Evolutionary conservation across 1,284 basidiomycete genomes (phyloP).

Genomic region (Phellopilus nigrolimitatus): DNA sequence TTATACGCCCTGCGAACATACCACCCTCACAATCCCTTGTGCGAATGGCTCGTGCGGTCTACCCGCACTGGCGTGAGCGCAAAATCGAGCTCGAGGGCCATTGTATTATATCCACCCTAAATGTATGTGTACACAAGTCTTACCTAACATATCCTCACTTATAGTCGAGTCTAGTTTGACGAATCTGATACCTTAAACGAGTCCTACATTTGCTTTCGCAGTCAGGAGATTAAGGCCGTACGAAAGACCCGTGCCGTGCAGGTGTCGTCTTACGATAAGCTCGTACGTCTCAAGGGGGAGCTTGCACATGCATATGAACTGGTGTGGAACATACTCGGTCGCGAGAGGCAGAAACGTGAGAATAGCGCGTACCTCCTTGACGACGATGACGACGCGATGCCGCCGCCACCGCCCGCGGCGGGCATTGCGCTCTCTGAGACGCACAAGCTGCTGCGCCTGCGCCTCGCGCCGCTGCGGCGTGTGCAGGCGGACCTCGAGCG

Average conservation of each 20-base stretch:
- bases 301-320: slow-evolving; percentile 71
- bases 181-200: slow-evolving; percentile 89
- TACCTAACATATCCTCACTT: slow-evolving; percentile 9
- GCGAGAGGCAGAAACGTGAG: slow-evolving; percentile 76
- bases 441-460: no score
- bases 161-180: slow-evolving; percentile 56
- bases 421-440: no score
- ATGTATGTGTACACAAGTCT: slow-evolving; percentile 24
- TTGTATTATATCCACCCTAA: slow-evolving; percentile 39
- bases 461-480: no score
- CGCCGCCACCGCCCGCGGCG: no score
- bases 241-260: slow-evolving; percentile 94
- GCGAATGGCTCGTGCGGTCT: slow-evolving; percentile 64
- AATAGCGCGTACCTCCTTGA: no score
- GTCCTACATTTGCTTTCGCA: slow-evolving; percentile 97
- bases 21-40: slow-evolving; percentile 52
- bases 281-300: slow-evolving; percentile 77
- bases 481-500: no score
- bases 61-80: slow-evolving; percentile 80
- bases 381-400: no score
- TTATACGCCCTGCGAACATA: slow-evolving; percentile 55
- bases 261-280: slow-evolving; percentile 82
- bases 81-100: slow-evolving; percentile 71
- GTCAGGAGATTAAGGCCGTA: slow-evolving; percentile 90
- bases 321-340: slow-evolving; percentile 60